These are phyloP conservation scores for Trichoderma guizhouense DNA, from an alignment of 2,329 filamentous ascomycete genomes.

Conservation along the genomic window DNA sequence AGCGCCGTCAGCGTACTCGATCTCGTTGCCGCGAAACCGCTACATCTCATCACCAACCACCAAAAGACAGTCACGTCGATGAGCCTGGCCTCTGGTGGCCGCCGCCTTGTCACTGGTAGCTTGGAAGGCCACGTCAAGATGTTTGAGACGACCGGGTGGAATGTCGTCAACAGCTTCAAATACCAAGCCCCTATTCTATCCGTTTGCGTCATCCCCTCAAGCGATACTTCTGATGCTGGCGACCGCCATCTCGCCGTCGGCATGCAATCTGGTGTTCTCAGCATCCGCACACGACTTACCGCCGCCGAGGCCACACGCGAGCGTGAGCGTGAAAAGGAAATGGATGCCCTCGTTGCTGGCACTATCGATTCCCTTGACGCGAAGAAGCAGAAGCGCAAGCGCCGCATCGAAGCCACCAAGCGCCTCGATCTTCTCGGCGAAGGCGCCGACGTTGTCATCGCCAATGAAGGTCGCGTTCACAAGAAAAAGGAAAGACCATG, in stretches of 20 bases:
- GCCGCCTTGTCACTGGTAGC: slow-evolving; percentile 79
- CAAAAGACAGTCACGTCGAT: slow-evolving; percentile 96
- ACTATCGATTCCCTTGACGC: slow-evolving; percentile 75
- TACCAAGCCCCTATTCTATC: slow-evolving; percentile 89
- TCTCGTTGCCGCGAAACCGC: slow-evolving; percentile 82
- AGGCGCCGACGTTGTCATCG: slow-evolving; percentile 83
- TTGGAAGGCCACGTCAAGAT: slow-evolving; percentile 96
- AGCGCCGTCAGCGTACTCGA: slow-evolving; percentile 89
- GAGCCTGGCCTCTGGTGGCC: slow-evolving; percentile 74
- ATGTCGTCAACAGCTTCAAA: slow-evolving; percentile 91
- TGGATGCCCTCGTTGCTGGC: slow-evolving; percentile 76
- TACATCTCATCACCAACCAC: slow-evolving; percentile 86
- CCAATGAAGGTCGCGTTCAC: slow-evolving; percentile 56
- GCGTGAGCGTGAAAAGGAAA: slow-evolving; percentile 75
- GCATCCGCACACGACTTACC: slow-evolving; percentile 81
- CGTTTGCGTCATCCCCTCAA: slow-evolving; percentile 63
- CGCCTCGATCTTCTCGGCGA: slow-evolving; percentile 79
- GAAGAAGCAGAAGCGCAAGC: slow-evolving; percentile 66
- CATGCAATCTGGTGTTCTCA: slow-evolving; percentile 91
- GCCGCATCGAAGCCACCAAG: slow-evolving; percentile 42
- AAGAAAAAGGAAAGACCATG: slow-evolving; percentile 66
- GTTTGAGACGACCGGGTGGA: slow-evolving; percentile 92
- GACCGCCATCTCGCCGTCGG: slow-evolving; percentile 94
- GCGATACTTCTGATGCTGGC: slow-evolving; percentile 48
- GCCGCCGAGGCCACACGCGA: slow-evolving; percentile 76